These are phyloP conservation scores for Solanum lycopersicoides DNA, from an alignment of 257 asterid genomes.

Conservation along the genomic window DNA sequence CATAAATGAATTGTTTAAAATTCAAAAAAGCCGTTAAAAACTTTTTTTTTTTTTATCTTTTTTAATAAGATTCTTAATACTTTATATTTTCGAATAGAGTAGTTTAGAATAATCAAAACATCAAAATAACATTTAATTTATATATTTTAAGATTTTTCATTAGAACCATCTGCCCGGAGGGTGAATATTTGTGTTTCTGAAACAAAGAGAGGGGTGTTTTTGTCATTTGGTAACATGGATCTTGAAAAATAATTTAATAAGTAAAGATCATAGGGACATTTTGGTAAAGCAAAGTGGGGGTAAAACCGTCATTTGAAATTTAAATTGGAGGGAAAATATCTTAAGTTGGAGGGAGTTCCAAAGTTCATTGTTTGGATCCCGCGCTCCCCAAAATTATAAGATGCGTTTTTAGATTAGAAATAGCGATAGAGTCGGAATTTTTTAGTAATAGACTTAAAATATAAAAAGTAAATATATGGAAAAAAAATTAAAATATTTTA, in stretches of 20 bases:
- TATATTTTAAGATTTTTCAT: no score
- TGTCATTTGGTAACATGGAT: neutral
- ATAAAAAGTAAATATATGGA: neutral
- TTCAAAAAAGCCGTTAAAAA: no score
- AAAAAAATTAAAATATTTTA: accelerated
- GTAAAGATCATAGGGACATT: neutral
- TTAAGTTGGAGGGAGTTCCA: neutral
- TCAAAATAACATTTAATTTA: neutral
- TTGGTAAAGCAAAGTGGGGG: neutral
- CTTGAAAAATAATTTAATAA: neutral
- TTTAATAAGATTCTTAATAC: neutral
- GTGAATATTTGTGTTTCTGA: neutral
- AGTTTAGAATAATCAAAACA: no score
- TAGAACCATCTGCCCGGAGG: neutral
- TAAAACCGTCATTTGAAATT: neutral
- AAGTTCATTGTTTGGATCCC: neutral
- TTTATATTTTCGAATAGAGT: no score
- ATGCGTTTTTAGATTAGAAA: neutral
- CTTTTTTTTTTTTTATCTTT: no score
- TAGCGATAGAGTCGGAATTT: accelerated
- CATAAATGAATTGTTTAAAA: no score
- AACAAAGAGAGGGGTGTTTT: neutral
- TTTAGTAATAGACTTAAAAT: accelerated
- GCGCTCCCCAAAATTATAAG: neutral
- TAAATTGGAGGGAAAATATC: neutral